Base-by-base conservation (phyloP, 2,329 filamentous ascomycete genomes). In the Alternaria arbusti region DNA sequence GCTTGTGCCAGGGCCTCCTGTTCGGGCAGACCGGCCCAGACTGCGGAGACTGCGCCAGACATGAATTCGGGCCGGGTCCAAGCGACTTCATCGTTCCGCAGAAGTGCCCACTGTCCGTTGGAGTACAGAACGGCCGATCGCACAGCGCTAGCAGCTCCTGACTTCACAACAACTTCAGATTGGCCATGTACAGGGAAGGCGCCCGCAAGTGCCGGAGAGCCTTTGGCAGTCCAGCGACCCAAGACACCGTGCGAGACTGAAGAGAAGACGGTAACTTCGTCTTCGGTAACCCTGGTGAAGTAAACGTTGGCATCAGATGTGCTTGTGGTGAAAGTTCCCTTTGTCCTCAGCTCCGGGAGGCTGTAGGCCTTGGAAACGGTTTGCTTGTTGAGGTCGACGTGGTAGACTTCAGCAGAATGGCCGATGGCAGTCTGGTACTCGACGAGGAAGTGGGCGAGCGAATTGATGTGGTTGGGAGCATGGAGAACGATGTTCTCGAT, bases 41-140 rank as follows among this genome's bases (percentile, higher is more conserved):
- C 88, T 40, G 93, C 94, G 57, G 92, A 90, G 25, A 93, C 85
- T n/a, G 89, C 89, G 47, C 90, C 90, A n/a, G 91, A 90, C 55
- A 99, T 83, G 5, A 91, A 91, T 79, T 99, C 96, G 9, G 89
- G 88, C 23, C 96, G 89, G 47, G 87, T 87, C 96, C 96, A 99
- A 43, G 88, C 88, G 8, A 89, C 74, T 60, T 91, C 90, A 13
- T 94, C 94, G 75, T 97, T 97, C 61, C 91, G 90, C 47, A 97
- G 84, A 55, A 98, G 84, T 23, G 90, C 84, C 93, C 94, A 97
- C 72, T 97, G 91, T 79, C 88, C 86, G 50, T 86, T 86, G 32
- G 84, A 78, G 81, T 88, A 73, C 6, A 93, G 84, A 20, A 92
- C 83, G 3, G 93, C 94, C 28, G 91, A 89, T 59, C 96, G 87